Base-by-base conservation (phyloP, 2,329 filamentous ascomycete genomes). In the Fusarium sororula region DNA sequence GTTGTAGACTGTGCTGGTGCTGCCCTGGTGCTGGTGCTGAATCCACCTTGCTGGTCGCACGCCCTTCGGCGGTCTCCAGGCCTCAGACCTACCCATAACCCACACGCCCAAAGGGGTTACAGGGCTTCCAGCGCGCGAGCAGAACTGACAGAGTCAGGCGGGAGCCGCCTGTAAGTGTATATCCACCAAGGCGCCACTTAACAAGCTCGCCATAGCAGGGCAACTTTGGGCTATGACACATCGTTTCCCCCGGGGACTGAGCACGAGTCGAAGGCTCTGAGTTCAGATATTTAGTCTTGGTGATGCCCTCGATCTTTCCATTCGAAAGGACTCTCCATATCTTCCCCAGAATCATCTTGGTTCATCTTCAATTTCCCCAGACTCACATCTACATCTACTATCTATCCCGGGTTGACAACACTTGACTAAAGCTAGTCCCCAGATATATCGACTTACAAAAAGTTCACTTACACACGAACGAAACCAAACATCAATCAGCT, bases 141-240 rank as follows among this genome's bases (percentile, higher is more conserved):
- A 59, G 63, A 70, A 70, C 45, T 73, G 70, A 47, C 47, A 77
- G 67, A 73, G 75, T 76, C 76, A 78, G 75, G 75, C 76, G 76
- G 73, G 64, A 77, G 66, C 61, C 69, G 69, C 66, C 74, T 75
- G 62, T 66, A 62, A 69, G 57, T 76, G 63, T 44, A 66, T 74
- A 58, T 63, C 72, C 73, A 75, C 70, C 39, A 63, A 68, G 68
- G 76, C 64, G 75, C 76, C 76, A 78, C 76, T 70, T 69, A 70
- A 78, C 76, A 77, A 78, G 75, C 75, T 78, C 75, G 57, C 73
- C 76, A 78, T 77, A 63, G 64, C 74, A 78, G 65, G 75, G 69
- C 75, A 68, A 30, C 61, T 68, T 63, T 64, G 73, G 48, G 74
- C 76, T 77, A 78, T 78, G 76, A 78, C 76, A 78, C 76, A 78